Evolutionary conservation across 129 eudicot genomes (phyloP).

Genomic region (Dittrichia graveolens): DNA sequence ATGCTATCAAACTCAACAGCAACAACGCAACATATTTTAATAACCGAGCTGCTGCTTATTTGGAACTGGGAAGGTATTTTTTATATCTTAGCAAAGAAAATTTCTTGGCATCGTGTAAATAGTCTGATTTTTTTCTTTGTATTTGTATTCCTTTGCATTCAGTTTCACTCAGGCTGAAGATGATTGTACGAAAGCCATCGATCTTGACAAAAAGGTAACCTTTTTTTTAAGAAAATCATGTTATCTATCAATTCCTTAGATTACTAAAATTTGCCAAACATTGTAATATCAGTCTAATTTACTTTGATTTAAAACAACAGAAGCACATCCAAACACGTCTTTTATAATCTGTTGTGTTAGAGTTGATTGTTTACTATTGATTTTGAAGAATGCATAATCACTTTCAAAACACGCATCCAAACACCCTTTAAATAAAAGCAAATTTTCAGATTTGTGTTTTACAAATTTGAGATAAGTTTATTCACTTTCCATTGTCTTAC

Average conservation of each 20-base stretch:
- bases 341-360: neutral
- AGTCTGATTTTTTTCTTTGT: neutral
- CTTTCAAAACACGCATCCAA: neutral
- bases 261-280: neutral
- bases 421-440: neutral
- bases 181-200: constrained; percentile 82
- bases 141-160: constrained; percentile 21
- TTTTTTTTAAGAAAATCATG: neutral
- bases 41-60: constrained; percentile 89
- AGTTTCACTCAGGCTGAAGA: constrained; percentile 82
- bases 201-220: constrained; percentile 83
- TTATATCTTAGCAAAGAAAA: neutral
- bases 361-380: no score
- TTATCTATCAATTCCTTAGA: neutral
- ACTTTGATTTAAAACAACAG: neutral
- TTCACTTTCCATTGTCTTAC: constrained; percentile 24
- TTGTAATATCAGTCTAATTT: neutral
- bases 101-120: neutral
- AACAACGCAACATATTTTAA: constrained; percentile 74
- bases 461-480: neutral
- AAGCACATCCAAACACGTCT: neutral
- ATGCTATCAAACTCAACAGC: constrained; percentile 78
- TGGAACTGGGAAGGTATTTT: constrained; percentile 68
- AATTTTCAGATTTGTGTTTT: neutral
- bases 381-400: neutral